phyloP scores from a whole-genome alignment of 2,329 filamentous ascomycete genomes.

The Tolypocladium sp. region DNA sequence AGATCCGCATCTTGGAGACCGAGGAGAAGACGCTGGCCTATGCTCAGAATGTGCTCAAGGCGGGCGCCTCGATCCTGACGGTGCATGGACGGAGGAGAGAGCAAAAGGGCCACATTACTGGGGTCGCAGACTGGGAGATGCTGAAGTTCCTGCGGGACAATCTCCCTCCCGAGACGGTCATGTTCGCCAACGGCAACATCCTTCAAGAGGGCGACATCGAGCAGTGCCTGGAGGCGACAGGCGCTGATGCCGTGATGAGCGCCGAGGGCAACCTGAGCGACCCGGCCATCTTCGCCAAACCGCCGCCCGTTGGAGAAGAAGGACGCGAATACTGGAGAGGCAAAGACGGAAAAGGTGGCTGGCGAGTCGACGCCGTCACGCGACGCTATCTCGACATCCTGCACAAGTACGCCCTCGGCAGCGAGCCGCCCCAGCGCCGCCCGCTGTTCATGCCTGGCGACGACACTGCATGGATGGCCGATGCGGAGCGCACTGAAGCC shows the following conservation, averaged over 20 bases:
- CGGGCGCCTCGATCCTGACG: slow-evolving; percentile 87
- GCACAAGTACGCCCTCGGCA: slow-evolving; percentile 63
- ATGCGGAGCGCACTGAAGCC: slow-evolving; percentile 16
- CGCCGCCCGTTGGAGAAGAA: slow-evolving; percentile 55
- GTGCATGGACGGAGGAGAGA: slow-evolving; percentile 84
- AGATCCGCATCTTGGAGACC: slow-evolving; percentile 84
- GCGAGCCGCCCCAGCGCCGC: slow-evolving; percentile 54
- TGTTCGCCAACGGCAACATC: slow-evolving; percentile 96
- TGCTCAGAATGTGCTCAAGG: slow-evolving; percentile 74
- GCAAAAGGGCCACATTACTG: slow-evolving; percentile 93
- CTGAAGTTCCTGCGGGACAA: slow-evolving; percentile 76
- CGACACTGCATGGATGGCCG: slow-evolving; percentile 34
- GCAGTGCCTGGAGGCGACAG: slow-evolving; percentile 70
- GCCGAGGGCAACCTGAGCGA: slow-evolving; percentile 93
- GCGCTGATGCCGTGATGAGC: slow-evolving; percentile 89
- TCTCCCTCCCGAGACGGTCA: slow-evolving; percentile 76
- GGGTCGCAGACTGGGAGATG: slow-evolving; percentile 83
- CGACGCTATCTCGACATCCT: slow-evolving; percentile 87
- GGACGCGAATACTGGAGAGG: slow-evolving; percentile 82
- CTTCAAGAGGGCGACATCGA: slow-evolving; percentile 71
- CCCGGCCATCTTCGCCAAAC: slow-evolving; percentile 70
- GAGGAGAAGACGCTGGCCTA: slow-evolving; percentile 82
- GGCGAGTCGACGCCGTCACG: slow-evolving; percentile 78
- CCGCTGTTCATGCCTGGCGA: slow-evolving; percentile 65
- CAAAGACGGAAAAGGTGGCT: slow-evolving; percentile 70